A percentile compares a stretch with the other conserved stretches of the same genome.
These are phyloP conservation scores for Wickerhamiella cacticola DNA, from an alignment of 805 yeast species.

Conservation along the genomic window DNA sequence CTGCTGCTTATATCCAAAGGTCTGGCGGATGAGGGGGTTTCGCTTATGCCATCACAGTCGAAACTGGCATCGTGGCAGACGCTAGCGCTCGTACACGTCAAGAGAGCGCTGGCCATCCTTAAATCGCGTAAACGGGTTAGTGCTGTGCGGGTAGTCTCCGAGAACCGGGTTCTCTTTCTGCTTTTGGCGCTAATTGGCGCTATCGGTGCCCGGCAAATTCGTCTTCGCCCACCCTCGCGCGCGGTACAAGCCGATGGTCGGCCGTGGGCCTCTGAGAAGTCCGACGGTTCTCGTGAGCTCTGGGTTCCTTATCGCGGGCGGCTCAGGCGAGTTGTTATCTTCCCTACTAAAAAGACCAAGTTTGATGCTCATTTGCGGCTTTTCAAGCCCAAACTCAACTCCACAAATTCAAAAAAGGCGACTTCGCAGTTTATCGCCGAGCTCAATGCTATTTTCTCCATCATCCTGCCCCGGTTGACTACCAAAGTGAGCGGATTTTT, in stretches of 20 bases:
- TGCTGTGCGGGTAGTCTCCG: background rate
- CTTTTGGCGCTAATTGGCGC: background rate
- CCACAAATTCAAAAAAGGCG: conserved; percentile 17
- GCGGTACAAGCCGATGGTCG: conserved; percentile 10
- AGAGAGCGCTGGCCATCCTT: background rate
- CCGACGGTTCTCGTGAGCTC: conserved; percentile 13
- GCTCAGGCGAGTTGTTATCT: conserved; percentile 10
- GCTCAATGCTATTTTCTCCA: conserved; percentile 62
- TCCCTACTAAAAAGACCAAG: conserved; percentile 12
- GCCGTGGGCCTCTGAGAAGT: conserved; percentile 1
- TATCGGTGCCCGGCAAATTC: conserved; percentile 7
- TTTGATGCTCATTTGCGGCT: conserved; percentile 18
- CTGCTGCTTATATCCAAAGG: background rate
- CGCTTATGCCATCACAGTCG: conserved; percentile 9
- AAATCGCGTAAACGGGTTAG: background rate
- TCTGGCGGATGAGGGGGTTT: background rate
- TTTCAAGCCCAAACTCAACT: conserved; percentile 12
- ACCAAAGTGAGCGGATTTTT: conserved; percentile 57
- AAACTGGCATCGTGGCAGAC: conserved; percentile 7
- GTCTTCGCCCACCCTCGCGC: conserved; percentile 4
- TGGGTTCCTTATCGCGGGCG: conserved; percentile 19
- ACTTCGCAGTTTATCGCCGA: conserved; percentile 62
- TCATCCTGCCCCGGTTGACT: conserved; percentile 63
- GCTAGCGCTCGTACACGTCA: background rate
- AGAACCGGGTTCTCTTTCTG: background rate